These are phyloP conservation scores for Citrus trifoliata DNA, from an alignment of 345 rosid species.

Conservation along the genomic window DNA sequence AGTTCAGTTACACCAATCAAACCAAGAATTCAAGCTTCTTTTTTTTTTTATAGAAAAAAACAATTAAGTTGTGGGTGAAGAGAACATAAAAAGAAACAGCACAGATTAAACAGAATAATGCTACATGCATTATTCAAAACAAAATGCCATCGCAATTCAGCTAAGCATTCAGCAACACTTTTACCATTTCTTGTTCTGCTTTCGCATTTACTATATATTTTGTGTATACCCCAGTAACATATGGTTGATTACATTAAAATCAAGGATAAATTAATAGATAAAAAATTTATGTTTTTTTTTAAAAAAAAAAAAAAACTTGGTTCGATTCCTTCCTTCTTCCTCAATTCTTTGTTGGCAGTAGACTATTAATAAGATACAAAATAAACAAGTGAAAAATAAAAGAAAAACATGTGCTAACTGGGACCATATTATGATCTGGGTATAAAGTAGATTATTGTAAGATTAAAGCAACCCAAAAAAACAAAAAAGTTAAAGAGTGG, in stretches of 20 bases:
- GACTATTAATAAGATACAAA: neutral
- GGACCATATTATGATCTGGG: neutral
- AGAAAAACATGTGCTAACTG: neutral
- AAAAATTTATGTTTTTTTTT: no score
- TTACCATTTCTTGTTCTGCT: neutral
- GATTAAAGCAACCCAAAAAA: neutral
- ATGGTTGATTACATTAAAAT: no score
- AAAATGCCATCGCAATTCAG: neutral
- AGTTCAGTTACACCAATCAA: neutral
- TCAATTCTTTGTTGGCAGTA: neutral
- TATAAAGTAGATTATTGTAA: neutral
- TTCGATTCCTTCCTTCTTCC: neutral
- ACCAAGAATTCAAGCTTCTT: no score
- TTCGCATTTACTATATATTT: no score
- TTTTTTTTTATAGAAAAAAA: no score
- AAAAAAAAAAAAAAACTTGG: no score
- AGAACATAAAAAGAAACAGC: no score
- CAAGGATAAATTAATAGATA: no score
- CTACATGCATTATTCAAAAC: neutral
- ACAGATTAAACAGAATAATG: neutral
- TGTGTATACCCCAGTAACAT: no score
- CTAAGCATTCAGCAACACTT: neutral
- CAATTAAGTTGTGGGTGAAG: no score
- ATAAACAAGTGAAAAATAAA: neutral
- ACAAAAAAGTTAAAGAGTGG: neutral